These are phyloP conservation scores for Pelargonium cotyledonis DNA, from an alignment of 441 rosid species.

Conservation along the genomic window DNA sequence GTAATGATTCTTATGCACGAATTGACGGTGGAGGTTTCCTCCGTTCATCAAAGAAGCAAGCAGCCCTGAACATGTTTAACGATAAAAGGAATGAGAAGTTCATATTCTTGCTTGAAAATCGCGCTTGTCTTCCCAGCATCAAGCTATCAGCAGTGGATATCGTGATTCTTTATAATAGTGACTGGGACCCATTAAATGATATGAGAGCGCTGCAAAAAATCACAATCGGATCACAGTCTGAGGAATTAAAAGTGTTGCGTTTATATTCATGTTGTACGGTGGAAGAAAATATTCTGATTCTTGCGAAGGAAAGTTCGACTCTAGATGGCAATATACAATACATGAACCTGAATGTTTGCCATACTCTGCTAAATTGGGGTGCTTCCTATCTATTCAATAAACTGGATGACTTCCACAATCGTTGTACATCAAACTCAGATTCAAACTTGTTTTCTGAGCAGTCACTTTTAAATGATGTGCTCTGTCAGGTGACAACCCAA, in stretches of 20 bases:
- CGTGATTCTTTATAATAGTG: slow-evolving; percentile 71
- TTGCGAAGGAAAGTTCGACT: slow-evolving; percentile 51
- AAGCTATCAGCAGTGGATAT: slow-evolving; percentile 65
- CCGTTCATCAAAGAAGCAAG: slow-evolving; percentile 39
- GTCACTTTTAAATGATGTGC: slow-evolving; percentile 33
- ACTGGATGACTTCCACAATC: slow-evolving; percentile 56
- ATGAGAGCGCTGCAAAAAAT: slow-evolving; percentile 62
- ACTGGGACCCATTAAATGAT: slow-evolving; percentile 71
- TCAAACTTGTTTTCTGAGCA: slow-evolving; percentile 28
- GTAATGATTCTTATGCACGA: slow-evolving; percentile 70
- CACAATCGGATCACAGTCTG: slow-evolving; percentile 48
- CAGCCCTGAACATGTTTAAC: slow-evolving; percentile 62
- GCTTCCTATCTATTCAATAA: slow-evolving; percentile 54
- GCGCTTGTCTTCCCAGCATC: slow-evolving; percentile 69
- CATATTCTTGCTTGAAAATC: slow-evolving; percentile 74
- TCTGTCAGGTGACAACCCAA: slow-evolving; percentile 46
- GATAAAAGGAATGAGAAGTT: slow-evolving; percentile 51
- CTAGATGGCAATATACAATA: slow-evolving; percentile 40
- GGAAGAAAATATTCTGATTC: slow-evolving; percentile 70
- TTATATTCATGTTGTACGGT: slow-evolving; percentile 61
- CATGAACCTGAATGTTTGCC: slow-evolving; percentile 32
- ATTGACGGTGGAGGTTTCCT: slow-evolving; percentile 39
- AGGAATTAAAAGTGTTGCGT: slow-evolving; percentile 64
- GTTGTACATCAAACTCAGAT: slow-evolving; percentile 19
- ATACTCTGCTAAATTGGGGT: slow-evolving; percentile 78